Evolutionary conservation across 2,329 filamentous ascomycete species (phyloP).

Genomic region (Trichophyton rubrum): DNA sequence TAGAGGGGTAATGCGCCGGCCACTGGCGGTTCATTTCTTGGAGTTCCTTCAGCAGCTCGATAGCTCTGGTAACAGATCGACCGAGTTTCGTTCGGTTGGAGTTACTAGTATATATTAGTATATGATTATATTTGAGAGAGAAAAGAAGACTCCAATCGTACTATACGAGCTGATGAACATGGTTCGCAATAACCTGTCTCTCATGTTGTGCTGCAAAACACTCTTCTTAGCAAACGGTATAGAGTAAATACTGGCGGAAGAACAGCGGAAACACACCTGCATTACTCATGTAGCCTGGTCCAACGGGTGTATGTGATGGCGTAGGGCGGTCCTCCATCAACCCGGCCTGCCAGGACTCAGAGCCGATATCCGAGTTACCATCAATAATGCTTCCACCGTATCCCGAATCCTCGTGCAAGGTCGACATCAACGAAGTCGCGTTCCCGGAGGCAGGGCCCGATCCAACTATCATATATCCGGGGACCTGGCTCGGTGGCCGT

Average conservation of each 20-base stretch:
- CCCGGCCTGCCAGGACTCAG: slow-evolving; percentile 41
- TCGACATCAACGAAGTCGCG: slow-evolving; percentile 64
- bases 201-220: slow-evolving; percentile 45
- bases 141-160: slow-evolving; percentile 19
- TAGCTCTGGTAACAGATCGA: slow-evolving; percentile 72
- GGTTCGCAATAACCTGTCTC: slow-evolving; percentile 58
- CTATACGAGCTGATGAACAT: slow-evolving; percentile 87
- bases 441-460: slow-evolving; percentile 68
- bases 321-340: slow-evolving; percentile 47
- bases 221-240: slow-evolving; percentile 13
- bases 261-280: slow-evolving; percentile 23
- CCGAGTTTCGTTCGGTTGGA: slow-evolving; percentile 78
- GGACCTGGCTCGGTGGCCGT: slow-evolving; percentile 22
- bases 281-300: slow-evolving; percentile 36
- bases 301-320: slow-evolving; percentile 42
- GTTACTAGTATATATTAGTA: slow-evolving; percentile 42
- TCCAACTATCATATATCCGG: slow-evolving; percentile 79
- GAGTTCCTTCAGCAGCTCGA: slow-evolving; percentile 69
- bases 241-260: background rate
- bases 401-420: slow-evolving; percentile 79
- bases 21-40: slow-evolving; percentile 83
- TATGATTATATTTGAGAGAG: background rate
- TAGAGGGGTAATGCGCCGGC: slow-evolving; percentile 87
- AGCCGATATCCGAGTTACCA: slow-evolving; percentile 25
- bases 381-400: slow-evolving; percentile 63